A percentile compares a stretch with the other conserved stretches of the same genome.
These are phyloP conservation scores for Pistacia atlantica DNA, from an alignment of 345 rosid species.

Conservation along the genomic window DNA sequence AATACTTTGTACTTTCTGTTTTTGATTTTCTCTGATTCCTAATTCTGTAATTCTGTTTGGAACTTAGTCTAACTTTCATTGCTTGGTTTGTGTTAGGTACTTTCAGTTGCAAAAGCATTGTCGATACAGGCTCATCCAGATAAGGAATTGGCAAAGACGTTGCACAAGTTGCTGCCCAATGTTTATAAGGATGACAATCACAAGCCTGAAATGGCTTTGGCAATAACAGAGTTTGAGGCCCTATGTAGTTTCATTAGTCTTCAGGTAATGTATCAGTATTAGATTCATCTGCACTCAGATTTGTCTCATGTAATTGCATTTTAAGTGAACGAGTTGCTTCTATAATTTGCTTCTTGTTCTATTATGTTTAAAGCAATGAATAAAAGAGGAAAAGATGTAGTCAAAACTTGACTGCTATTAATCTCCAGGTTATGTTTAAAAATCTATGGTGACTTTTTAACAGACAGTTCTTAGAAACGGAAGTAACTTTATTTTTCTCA, in stretches of 20 bases:
- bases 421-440: too few relatives aligned
- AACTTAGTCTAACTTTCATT: background rate
- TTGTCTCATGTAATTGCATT: background rate
- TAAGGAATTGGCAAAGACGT: slow-evolving; percentile 66
- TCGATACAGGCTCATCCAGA: slow-evolving; percentile 99
- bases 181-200: slow-evolving; percentile 87
- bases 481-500: background rate
- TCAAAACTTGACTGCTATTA: too few relatives aligned
- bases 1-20: background rate
- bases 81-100: slow-evolving; percentile 52
- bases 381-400: too few relatives aligned
- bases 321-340: background rate
- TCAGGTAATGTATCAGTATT: slow-evolving; percentile 44
- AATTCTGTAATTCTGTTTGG: background rate
- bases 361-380: too few relatives aligned
- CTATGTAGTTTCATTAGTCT: slow-evolving; percentile 82
- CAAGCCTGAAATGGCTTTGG: slow-evolving; percentile 99
- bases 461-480: background rate
- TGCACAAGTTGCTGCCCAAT: slow-evolving; percentile 79
- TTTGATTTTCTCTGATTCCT: background rate
- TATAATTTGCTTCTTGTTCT: too few relatives aligned
- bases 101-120: slow-evolving; percentile 87
- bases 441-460: too few relatives aligned
- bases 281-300: background rate
- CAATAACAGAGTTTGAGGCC: slow-evolving; percentile 88